Base-by-base conservation (phyloP, 345 rosid species). In the Corchorus olitorius region DNA sequence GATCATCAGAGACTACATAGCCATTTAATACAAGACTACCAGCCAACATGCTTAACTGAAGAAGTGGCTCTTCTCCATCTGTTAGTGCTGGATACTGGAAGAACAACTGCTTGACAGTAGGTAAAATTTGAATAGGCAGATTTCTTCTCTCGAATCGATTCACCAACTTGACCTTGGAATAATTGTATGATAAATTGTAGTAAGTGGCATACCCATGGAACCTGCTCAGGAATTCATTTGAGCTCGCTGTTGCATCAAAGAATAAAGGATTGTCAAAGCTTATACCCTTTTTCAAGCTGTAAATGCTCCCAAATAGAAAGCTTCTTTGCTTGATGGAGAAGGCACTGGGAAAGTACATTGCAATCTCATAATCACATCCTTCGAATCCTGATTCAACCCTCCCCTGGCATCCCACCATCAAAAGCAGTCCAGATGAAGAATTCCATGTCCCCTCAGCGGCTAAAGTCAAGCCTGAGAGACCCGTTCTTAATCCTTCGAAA, bases 321-420 rank as follows among this genome's bases (percentile, higher is more conserved):
- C 72, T 68, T 68, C 58, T 68, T 19, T 68, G 72, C 72, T 68
- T 49, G 35, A 68, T 68, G 41, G 72, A 68, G 49, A 49, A 68
- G 8, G 8, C 35, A 3, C 20, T 13, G 48, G 72, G 72, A 16
- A 50, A 68, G 72, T 14, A 68, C 72, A 68, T 22, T 22, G 58
- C 2, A 33, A 68, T 49, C n/a, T 49, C 58, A 49, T 68, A 49
- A 68, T 68, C 58, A 68, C 58, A 68, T 68, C 41, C 43, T 14
- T 49, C 43, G 3, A 15, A 33, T 8, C 58, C 8, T 7, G 19
- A 33, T 3, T 68, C 22, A 2, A 68, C 58, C 58, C 3, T 68
- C 14, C 43, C 72, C 13, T 68, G 41, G 27, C 58, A 68, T 49
- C 58, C 58, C 22, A 68, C 56, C 72, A 68, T 68, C 56, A 50